Conservation (phyloP, 176 grass and related monocot genomes). For the Oryza meyeriana region DNA sequence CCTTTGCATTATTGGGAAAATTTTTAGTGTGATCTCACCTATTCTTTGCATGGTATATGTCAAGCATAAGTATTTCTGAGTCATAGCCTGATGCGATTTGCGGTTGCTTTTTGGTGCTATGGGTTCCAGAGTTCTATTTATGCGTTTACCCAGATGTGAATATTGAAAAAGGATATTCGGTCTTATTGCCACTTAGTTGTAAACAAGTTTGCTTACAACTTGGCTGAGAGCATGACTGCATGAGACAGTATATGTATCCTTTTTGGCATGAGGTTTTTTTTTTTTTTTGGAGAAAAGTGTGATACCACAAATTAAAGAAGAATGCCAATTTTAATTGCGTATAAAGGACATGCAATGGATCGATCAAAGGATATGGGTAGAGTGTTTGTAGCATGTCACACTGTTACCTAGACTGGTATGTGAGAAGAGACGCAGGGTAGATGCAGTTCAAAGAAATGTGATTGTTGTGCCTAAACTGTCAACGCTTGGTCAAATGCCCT, state of each 20-base stretch:
- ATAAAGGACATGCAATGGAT: not conserved
- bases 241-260: not conserved
- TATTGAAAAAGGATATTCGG: not conserved
- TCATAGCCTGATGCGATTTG: not conserved
- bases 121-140: not conserved
- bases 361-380: not conserved
- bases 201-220: not conserved
- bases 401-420: not conserved
- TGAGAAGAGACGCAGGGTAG: not conserved
- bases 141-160: not conserved
- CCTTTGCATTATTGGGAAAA: not conserved
- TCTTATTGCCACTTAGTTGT: not conserved
- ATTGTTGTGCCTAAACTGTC: not conserved
- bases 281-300: not conserved
- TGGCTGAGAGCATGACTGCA: not conserved
- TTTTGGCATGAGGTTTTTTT: not conserved
- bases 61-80: not conserved
- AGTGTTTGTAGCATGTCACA: not conserved
- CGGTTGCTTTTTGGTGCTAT: not conserved
- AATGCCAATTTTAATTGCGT: not conserved
- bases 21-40: not conserved
- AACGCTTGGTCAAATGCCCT: not conserved
- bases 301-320: not conserved
- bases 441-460: not conserved
- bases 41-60: not conserved